Evolutionary conservation across 2,329 filamentous ascomycete genomes (phyloP).

Genomic region (Calonectria naviculata): DNA sequence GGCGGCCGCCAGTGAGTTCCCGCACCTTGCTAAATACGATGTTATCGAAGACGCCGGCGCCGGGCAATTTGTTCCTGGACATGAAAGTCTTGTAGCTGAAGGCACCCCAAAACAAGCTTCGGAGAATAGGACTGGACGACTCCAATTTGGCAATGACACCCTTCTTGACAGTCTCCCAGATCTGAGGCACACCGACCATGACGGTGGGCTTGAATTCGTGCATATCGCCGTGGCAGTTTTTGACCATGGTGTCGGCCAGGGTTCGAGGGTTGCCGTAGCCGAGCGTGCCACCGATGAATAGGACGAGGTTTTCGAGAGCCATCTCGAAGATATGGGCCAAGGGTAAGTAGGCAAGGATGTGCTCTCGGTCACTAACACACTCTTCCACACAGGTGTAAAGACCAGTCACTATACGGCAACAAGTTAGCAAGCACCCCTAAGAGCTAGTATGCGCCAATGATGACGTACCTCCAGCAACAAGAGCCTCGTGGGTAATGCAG

Average conservation of each 20-base stretch:
- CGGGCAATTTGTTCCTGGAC: constrained; percentile 69
- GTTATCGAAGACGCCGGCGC: constrained; percentile 77
- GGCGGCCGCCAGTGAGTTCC: constrained; percentile 85
- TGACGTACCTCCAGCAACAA: constrained; percentile 76
- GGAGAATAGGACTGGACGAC: constrained; percentile 74
- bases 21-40: constrained; percentile 94
- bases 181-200: constrained; percentile 92
- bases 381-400: constrained; percentile 82
- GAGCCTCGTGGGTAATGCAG: constrained; percentile 81
- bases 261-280: constrained; percentile 94
- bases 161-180: constrained; percentile 98
- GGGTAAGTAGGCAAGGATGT: constrained; percentile 89
- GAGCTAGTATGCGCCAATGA: neutral
- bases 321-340: constrained; percentile 97
- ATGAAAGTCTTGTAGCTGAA: constrained; percentile 70
- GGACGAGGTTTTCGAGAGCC: constrained; percentile 89
- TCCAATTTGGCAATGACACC: constrained; percentile 87
- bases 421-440: constrained; percentile 21
- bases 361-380: constrained; percentile 81
- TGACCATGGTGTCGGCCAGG: constrained; percentile 85
- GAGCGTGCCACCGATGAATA: constrained; percentile 91
- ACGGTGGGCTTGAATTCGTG: constrained; percentile 90
- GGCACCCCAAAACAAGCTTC: constrained; percentile 81
- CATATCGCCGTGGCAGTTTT: constrained; percentile 94
- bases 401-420: constrained; percentile 71